Conservation (phyloP, 139 green algal genomes). For the Diplosphaera chodatii region DNA sequence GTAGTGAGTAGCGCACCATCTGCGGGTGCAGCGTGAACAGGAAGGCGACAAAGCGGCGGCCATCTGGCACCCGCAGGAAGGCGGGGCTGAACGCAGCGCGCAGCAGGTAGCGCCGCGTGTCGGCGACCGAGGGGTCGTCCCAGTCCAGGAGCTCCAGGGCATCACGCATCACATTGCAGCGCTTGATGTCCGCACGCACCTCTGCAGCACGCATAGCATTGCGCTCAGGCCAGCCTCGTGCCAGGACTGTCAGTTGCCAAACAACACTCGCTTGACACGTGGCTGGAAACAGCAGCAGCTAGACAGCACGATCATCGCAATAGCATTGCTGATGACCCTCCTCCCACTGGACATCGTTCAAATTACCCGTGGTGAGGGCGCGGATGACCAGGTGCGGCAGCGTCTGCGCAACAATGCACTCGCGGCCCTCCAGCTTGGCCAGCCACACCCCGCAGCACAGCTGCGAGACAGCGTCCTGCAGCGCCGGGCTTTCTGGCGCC, state of each 20-base stretch:
- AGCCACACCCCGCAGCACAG: conserved; percentile 74
- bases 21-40: conserved; percentile 53
- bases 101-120: conserved; percentile 64
- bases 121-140: conserved; percentile 54
- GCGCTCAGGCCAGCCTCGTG: not conserved
- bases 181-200: conserved; percentile 51
- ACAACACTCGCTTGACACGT: too few relatives aligned
- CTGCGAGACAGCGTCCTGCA: conserved; percentile 58
- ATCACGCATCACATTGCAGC: conserved; percentile 50
- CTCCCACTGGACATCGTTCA: too few relatives aligned
- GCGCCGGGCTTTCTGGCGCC: conserved; percentile 22
- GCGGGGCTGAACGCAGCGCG: conserved; percentile 47
- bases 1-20: conserved; percentile 2
- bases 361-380: conserved; percentile 12
- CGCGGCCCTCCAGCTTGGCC: conserved; percentile 28
- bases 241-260: not conserved
- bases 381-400: conserved; percentile 65
- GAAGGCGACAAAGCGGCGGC: conserved; percentile 61
- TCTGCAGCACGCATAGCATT: conserved; percentile 3
- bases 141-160: conserved; percentile 71
- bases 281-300: too few relatives aligned
- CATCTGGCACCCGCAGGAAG: conserved; percentile 63
- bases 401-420: conserved; percentile 55
- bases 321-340: too few relatives aligned
- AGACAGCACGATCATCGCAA: too few relatives aligned